Evolutionary conservation across 768 basidiomycete genomes (phyloP).

Genomic region (Tylopilus felleus): DNA sequence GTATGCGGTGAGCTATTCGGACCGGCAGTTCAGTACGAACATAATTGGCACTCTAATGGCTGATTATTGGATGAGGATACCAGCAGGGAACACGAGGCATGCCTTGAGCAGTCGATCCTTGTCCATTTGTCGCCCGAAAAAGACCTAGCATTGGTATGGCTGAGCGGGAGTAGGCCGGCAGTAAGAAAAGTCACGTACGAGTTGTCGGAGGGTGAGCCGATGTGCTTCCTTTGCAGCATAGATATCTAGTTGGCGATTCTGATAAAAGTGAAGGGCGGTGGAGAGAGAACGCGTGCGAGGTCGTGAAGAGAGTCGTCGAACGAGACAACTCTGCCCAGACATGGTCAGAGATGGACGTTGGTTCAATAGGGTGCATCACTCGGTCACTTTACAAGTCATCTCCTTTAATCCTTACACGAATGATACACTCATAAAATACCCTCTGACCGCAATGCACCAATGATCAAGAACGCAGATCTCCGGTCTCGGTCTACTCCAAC

Average conservation of each 20-base stretch:
- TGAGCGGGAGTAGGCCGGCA: neutral
- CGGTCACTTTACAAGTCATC: too few species aligned
- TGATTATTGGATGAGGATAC: neutral
- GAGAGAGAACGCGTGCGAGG: constrained; percentile 20
- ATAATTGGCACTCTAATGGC: constrained; percentile 76
- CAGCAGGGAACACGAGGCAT: constrained; percentile 9
- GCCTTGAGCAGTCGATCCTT: constrained; percentile 76
- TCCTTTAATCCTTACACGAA: too few species aligned
- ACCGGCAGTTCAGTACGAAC: constrained; percentile 87
- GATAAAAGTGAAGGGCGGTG: constrained; percentile 66
- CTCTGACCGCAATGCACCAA: constrained; percentile 72
- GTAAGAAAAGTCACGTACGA: constrained; percentile 44
- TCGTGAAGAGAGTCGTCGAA: constrained; percentile 15
- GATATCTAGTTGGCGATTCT: constrained; percentile 76
- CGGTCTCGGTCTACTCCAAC: constrained; percentile 74
- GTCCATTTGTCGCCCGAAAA: constrained; percentile 82
- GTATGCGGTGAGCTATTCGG: constrained; percentile 81
- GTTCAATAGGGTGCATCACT: too few species aligned
- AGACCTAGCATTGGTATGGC: constrained; percentile 50
- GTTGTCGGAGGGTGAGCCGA: constrained; percentile 71
- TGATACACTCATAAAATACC: constrained; percentile 43
- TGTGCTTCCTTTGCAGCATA: constrained; percentile 75
- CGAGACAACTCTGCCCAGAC: constrained; percentile 22
- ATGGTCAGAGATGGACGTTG: constrained; percentile 29
- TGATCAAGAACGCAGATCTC: constrained; percentile 74